A percentile compares a stretch with the other conserved stretches of the same genome.
phyloP scores from a whole-genome alignment of 1,284 basidiomycete genomes.

The Marasmius tenuissimus region DNA sequence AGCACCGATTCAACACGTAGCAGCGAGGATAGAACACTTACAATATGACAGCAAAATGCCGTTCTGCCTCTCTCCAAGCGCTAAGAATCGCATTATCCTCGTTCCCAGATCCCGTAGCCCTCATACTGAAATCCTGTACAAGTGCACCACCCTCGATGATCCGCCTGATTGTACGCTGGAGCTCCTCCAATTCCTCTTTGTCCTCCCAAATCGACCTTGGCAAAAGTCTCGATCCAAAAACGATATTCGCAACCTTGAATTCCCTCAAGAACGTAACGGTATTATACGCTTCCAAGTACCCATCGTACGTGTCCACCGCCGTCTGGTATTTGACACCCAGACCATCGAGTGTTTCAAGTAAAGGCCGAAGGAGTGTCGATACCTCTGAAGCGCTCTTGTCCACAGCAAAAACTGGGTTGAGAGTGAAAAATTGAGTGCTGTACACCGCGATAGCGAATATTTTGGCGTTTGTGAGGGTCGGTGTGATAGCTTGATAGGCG shows the following conservation, averaged over 20 bases:
- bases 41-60: slow-evolving; percentile 10
- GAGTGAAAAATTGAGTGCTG: background rate
- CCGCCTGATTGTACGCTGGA: slow-evolving; percentile 6
- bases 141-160: slow-evolving; percentile 12
- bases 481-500: slow-evolving; percentile 11
- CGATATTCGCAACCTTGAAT: slow-evolving; percentile 1
- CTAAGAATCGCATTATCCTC: slow-evolving; percentile 18
- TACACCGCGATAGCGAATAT: background rate
- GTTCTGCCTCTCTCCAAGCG: slow-evolving; percentile 15
- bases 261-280: background rate
- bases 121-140: slow-evolving; percentile 13
- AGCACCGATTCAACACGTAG: background rate
- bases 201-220: slow-evolving; percentile 12
- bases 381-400: slow-evolving; percentile 1
- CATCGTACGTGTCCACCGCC: background rate
- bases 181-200: slow-evolving; percentile 1
- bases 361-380: background rate
- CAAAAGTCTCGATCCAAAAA: slow-evolving; percentile 13
- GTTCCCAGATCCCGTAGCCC: slow-evolving; percentile 12
- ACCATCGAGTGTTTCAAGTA: background rate
- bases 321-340: slow-evolving; percentile 5
- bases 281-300: background rate
- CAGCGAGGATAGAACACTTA: background rate
- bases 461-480: slow-evolving; percentile 1
- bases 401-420: background rate